Evolutionary conservation across 345 rosid species (phyloP).

Genomic region (Brassica juncea): DNA sequence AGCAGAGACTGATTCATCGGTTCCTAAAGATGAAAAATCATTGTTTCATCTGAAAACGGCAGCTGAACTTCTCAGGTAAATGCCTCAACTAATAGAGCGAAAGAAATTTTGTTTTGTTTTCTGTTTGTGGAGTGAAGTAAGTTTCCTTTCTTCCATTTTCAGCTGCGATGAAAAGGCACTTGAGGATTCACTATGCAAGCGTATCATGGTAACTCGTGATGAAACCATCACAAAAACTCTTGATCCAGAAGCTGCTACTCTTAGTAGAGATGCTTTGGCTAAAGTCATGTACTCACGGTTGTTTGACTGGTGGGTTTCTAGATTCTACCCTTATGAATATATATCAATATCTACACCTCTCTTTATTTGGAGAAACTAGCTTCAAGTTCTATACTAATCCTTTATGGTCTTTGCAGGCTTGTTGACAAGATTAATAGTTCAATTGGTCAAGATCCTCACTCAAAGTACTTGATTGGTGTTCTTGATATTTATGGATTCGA

Average conservation of each 20-base stretch:
- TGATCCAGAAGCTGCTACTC: slow-evolving; percentile 86
- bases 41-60: slow-evolving; percentile 82
- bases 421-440: slow-evolving; percentile 88
- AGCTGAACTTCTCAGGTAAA: slow-evolving; percentile 85
- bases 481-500: slow-evolving; percentile 99
- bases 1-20: slow-evolving; percentile 80
- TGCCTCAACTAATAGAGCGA: neutral
- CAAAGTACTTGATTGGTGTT: slow-evolving; percentile 88
- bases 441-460: slow-evolving; percentile 91
- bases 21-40: slow-evolving; percentile 88
- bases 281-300: slow-evolving; percentile 88
- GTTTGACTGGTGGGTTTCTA: slow-evolving; percentile 83
- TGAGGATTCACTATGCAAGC: slow-evolving; percentile 95
- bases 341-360: neutral
- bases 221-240: slow-evolving; percentile 95
- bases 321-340: slow-evolving; percentile 18
- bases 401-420: slow-evolving; percentile 60
- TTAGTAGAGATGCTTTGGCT: slow-evolving; percentile 96
- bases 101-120: slow-evolving; percentile 10
- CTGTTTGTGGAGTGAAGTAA: slow-evolving; percentile 8
- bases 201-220: slow-evolving; percentile 95
- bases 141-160: slow-evolving; percentile 25
- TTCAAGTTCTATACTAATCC: slow-evolving; percentile 3
- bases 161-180: slow-evolving; percentile 87
- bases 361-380: neutral